Percentiles rank a stretch among this genome's conserved stretches.
Evolutionary conservation across 2,329 filamentous ascomycete genomes (phyloP).

Genomic region (Hortaea sp.): DNA sequence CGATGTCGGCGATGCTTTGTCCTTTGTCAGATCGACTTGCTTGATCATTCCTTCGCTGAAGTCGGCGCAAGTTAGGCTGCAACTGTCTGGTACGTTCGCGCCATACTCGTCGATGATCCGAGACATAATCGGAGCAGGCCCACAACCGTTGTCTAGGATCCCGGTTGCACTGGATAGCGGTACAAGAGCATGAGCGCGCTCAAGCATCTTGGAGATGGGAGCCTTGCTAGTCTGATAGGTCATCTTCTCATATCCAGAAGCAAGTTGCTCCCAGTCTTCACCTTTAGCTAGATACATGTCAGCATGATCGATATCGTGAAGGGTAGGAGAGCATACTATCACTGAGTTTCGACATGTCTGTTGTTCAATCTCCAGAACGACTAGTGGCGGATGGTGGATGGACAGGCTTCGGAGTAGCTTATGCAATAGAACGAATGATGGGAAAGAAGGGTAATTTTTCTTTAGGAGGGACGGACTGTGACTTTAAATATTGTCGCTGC

Average conservation of each 20-base stretch:
- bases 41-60: slow-evolving; percentile 24
- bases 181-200: slow-evolving; percentile 12
- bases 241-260: not conserved
- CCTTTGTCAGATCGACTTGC: slow-evolving; percentile 11
- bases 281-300: not conserved
- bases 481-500: too few relatives aligned
- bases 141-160: slow-evolving; percentile 25
- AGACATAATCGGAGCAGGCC: slow-evolving; percentile 19
- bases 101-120: slow-evolving; percentile 17
- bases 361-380: too few relatives aligned
- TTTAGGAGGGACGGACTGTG: too few relatives aligned
- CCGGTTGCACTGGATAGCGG: slow-evolving; percentile 19
- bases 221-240: not conserved
- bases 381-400: too few relatives aligned
- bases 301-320: not conserved
- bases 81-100: slow-evolving; percentile 7
- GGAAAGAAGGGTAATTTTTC: too few relatives aligned
- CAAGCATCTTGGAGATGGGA: slow-evolving; percentile 11
- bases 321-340: too few relatives aligned
- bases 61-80: slow-evolving; percentile 16
- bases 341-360: too few relatives aligned
- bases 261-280: not conserved
- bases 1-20: slow-evolving; percentile 5
- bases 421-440: too few relatives aligned
- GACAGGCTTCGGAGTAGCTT: too few relatives aligned